Conservation (phyloP, 352 stramenopile genomes). For the Pilasporangium apinafurcum region DNA sequence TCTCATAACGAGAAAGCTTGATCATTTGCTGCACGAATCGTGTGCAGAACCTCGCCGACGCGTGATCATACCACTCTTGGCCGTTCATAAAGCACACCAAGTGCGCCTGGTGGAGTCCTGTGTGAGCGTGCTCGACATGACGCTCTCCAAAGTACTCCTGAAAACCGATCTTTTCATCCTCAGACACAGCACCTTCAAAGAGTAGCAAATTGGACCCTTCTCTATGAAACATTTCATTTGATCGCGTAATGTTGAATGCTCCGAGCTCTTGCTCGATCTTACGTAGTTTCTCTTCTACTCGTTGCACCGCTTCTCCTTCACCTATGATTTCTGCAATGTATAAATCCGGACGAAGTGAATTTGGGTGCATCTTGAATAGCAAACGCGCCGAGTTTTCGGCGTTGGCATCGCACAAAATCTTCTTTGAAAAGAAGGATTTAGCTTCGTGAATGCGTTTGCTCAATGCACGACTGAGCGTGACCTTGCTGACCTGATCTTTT, state of each 20-base stretch:
- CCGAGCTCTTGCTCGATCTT: constrained; percentile 64
- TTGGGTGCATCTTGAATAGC: constrained; percentile 43
- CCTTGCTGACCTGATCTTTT: constrained; percentile 41
- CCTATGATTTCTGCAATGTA: constrained; percentile 67
- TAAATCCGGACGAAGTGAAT: constrained; percentile 55
- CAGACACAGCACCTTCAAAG: constrained; percentile 65
- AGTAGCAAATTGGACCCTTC: constrained; percentile 57
- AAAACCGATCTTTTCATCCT: constrained; percentile 61
- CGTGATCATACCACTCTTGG: constrained; percentile 57
- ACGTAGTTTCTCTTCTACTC: constrained; percentile 57
- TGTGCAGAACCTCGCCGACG: constrained; percentile 45
- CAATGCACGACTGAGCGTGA: constrained; percentile 69
- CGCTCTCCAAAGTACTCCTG: constrained; percentile 56
- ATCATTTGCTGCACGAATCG: constrained; percentile 81
- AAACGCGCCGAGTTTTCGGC: constrained; percentile 21
- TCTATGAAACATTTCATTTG: constrained; percentile 45
- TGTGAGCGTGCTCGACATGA: constrained; percentile 46
- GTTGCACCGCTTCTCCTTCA: constrained; percentile 49
- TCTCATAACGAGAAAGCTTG: constrained; percentile 59
- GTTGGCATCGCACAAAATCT: constrained; percentile 52
- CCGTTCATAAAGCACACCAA: constrained; percentile 73
- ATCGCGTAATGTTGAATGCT: constrained; percentile 26
- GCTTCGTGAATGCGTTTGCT: constrained; percentile 50
- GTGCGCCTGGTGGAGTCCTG: constrained; percentile 59
- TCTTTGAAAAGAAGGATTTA: constrained; percentile 58